Base-by-base conservation (phyloP, 305 asterid genomes). In the Lippia alba region DNA sequence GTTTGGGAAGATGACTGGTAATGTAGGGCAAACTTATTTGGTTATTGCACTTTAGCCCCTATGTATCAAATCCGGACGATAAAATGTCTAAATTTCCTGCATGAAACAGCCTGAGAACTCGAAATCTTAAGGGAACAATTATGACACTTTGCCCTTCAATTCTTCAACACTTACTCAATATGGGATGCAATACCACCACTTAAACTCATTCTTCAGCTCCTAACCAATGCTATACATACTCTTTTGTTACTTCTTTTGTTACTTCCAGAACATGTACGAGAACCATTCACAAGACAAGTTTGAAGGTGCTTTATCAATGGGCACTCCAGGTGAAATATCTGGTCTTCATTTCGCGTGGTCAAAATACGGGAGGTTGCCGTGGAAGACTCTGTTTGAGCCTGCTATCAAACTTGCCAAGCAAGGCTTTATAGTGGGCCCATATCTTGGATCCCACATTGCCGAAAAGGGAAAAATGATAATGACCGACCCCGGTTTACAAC, bases 301-400 rank as follows among this genome's bases (percentile, higher is more conserved):
- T 58, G 8, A 46, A 8, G 93, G 96, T 33, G 84, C 91, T 40
- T 57, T 89, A 45, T 76, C 93, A 1, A 85, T 89, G 86, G 96
- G 89, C 5, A 86, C 85, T 70, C 96, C 96, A 0, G 91, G 96
- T 54, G 96, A 89, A 74, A 12, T 87, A 74, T 93, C 93, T 0
- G 96, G 96, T 34, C 91, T 89, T 59, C 84, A 89, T 15, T 56
- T 34, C 19, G 93, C 90, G 32, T 89, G 96, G 96, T 62, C 70
- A 61, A 85, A 72, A 69, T 74, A 78, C n/a, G 96, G 96, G 9
- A 84, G 79, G 56, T 66, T 89, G 64, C 91, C 91, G 1, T 89
- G 96, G 96, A 80, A 54, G 71, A 66, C 82, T 44, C 49, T 89
- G 70, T 72, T 85, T 12, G 74, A 74, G 56, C 96, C 93, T 0